Evolutionary conservation across 1,139 yeast species (phyloP).

Genomic region (Diutina ranongensis): DNA sequence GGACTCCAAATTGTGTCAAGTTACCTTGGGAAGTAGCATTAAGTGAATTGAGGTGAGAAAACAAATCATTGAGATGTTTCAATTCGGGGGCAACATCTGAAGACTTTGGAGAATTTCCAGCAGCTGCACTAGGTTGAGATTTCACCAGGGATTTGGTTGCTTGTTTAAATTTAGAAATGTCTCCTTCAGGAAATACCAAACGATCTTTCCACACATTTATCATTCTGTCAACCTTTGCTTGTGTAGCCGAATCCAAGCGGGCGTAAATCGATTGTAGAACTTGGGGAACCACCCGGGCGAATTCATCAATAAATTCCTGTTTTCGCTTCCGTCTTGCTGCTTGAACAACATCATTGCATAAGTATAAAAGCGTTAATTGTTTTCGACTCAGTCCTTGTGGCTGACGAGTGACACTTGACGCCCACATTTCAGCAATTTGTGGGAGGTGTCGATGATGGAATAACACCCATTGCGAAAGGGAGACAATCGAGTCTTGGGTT

Average conservation of each 20-base stretch:
- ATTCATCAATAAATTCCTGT: slow-evolving; percentile 48
- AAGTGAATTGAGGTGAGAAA: slow-evolving; percentile 20
- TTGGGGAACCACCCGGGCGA: slow-evolving; percentile 35
- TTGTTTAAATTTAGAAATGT: not conserved
- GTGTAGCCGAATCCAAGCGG: slow-evolving; percentile 25
- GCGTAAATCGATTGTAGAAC: slow-evolving; percentile 24
- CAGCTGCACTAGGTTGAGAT: not conserved
- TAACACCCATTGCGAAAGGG: slow-evolving; percentile 76
- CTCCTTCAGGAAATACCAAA: slow-evolving; percentile 31
- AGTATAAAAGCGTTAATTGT: slow-evolving; percentile 51
- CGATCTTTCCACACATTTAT: slow-evolving; percentile 71
- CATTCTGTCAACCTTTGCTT: slow-evolving; percentile 51
- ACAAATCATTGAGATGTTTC: slow-evolving; percentile 22
- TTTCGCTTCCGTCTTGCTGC: slow-evolving; percentile 60
- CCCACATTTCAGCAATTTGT: slow-evolving; percentile 56
- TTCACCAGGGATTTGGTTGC: not conserved
- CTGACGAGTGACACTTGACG: slow-evolving; percentile 22
- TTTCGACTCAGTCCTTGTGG: slow-evolving; percentile 23
- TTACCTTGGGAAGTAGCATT: slow-evolving; percentile 24
- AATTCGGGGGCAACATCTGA: slow-evolving; percentile 27
- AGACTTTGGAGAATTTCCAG: slow-evolving; percentile 5
- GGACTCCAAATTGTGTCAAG: slow-evolving; percentile 32
- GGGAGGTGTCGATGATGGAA: slow-evolving; percentile 62
- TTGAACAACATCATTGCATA: slow-evolving; percentile 79
- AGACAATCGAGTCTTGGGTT: slow-evolving; percentile 74